These are phyloP conservation scores for Sugiyamaella neomexicana DNA, from an alignment of 1,139 yeast genomes.

Conservation along the genomic window DNA sequence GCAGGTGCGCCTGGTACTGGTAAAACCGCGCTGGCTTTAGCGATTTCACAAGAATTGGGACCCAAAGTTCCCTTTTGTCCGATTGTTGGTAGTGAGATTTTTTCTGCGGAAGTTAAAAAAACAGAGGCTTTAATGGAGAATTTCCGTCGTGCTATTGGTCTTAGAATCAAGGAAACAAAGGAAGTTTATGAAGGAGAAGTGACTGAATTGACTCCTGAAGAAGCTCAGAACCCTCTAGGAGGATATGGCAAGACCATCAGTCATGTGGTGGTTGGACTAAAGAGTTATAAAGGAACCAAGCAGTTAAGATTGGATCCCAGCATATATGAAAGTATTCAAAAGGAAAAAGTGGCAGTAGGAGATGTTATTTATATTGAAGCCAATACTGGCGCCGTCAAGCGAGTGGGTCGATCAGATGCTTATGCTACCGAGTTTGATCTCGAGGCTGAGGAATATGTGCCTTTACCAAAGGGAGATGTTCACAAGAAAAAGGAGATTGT, in stretches of 20 bases:
- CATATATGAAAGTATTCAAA: constrained; percentile 92
- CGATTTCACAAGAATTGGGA: constrained; percentile 94
- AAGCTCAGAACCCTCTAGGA: constrained; percentile 93
- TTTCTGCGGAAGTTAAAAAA: constrained; percentile 96
- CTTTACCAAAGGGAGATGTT: constrained; percentile 97
- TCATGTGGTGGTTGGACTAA: constrained; percentile 91
- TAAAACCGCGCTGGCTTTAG: constrained; percentile 93
- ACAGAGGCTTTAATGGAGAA: constrained; percentile 97
- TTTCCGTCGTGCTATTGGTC: constrained; percentile 93
- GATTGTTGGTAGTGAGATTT: constrained; percentile 91
- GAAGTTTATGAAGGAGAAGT: constrained; percentile 99
- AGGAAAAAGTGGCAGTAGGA: constrained; percentile 91
- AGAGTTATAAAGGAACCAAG: constrained; percentile 95
- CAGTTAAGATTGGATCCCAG: constrained; percentile 90
- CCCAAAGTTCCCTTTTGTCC: constrained; percentile 99
- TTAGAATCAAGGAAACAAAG: constrained; percentile 93
- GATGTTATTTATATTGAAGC: constrained; percentile 97
- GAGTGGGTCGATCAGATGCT: constrained; percentile 98
- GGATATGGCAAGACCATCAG: constrained; percentile 97
- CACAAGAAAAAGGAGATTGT: constrained; percentile 98
- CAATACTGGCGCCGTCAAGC: constrained; percentile 94
- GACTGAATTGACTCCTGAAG: constrained; percentile 94
- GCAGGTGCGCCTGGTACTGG: constrained; percentile 99
- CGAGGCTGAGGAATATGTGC: constrained; percentile 98
- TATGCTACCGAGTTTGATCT: constrained; percentile 97